A percentile compares a stretch with the other conserved stretches of the same genome.
Evolutionary conservation across 2,329 filamentous ascomycete species (phyloP).

Genomic region (Aphanoascus verrucosus): DNA sequence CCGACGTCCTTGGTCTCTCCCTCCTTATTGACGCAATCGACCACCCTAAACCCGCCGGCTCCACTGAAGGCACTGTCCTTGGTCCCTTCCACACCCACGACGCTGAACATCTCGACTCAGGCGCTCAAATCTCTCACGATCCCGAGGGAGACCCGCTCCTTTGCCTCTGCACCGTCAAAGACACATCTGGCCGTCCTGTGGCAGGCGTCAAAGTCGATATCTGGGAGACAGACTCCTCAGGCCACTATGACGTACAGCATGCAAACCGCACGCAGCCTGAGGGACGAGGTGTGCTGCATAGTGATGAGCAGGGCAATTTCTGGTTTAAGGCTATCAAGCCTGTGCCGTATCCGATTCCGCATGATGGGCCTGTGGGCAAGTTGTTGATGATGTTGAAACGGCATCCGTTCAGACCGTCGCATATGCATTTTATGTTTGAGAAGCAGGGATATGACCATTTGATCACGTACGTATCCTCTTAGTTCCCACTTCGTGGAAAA

Average conservation of each 20-base stretch:
- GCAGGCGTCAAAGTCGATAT: slow-evolving; percentile 62
- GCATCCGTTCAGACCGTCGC: slow-evolving; percentile 67
- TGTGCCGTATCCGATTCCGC: slow-evolving; percentile 73
- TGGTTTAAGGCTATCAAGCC: slow-evolving; percentile 81
- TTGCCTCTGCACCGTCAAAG: slow-evolving; percentile 61
- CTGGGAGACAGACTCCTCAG: slow-evolving; percentile 75
- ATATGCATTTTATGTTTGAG: slow-evolving; percentile 84
- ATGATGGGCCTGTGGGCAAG: slow-evolving; percentile 73
- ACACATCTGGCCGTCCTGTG: slow-evolving; percentile 53
- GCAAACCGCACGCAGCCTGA: slow-evolving; percentile 53
- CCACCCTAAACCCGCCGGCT: slow-evolving; percentile 61
- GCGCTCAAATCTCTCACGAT: slow-evolving; percentile 56
- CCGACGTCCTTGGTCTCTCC: slow-evolving; percentile 67
- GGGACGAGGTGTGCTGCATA: slow-evolving; percentile 60
- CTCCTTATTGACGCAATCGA: slow-evolving; percentile 73
- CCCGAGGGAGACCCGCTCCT: slow-evolving; percentile 59
- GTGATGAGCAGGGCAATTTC: slow-evolving; percentile 61
- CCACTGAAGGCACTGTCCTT: slow-evolving; percentile 69
- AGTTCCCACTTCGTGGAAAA: slow-evolving; percentile 2
- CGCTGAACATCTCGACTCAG: slow-evolving; percentile 47
- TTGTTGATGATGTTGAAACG: slow-evolving; percentile 55
- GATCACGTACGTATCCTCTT: slow-evolving; percentile 56
- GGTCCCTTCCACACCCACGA: slow-evolving; percentile 79
- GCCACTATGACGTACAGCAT: slow-evolving; percentile 74
- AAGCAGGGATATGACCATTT: slow-evolving; percentile 68